Base-by-base conservation (phyloP, 2,329 filamentous ascomycete species). In the Pseudofabraea citricarpa region DNA sequence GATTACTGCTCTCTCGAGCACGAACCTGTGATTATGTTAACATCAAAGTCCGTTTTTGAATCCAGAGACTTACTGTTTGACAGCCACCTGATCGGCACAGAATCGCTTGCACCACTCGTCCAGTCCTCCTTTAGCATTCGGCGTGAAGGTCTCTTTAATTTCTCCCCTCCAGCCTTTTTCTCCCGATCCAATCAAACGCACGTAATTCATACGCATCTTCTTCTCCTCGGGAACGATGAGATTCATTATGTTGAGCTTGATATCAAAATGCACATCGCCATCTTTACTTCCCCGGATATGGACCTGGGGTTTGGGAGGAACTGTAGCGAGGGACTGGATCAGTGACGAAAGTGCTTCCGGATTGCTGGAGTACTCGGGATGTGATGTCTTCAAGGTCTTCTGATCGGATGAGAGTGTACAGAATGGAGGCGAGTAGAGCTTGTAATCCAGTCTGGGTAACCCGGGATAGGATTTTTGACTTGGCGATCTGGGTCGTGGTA, bases 221-320 rank as follows among this genome's bases (percentile, higher is more conserved):
- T 65, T 57, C 42, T 72, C 66, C 2, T 74, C 69, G 0, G 74
- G 67, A 2, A 78, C 65, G 5, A 80, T 63, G 9, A 79, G 61
- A 37, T 60, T 65, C 71, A 79, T 74, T 15, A 78, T 61, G 55
- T 79, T 79, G 32, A 79, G 60, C 53, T 69, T 72, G 46, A 79
- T 58, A 44, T 71, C 66, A 51, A 80, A 79, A 56, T 79, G 75
- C 23, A 72, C 52, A 45, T 60, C 57, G n/a, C 64, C 62, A 22
- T 69, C 67, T 7, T 36, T 48, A 23, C 60, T 68, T 35, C 75
- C 75, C 3, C 62, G 62, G 41, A 79, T 67, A 41, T 70, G 65
- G 18, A 79, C 66, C 48, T 72, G 66, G 0, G 72, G 74, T 54
- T 79, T 79, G 6, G 76, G 75, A 16, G 75, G 75, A 0, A 79